These are phyloP conservation scores for Panicum hallii DNA, from an alignment of 202 grass and related monocot species.

Conservation along the genomic window DNA sequence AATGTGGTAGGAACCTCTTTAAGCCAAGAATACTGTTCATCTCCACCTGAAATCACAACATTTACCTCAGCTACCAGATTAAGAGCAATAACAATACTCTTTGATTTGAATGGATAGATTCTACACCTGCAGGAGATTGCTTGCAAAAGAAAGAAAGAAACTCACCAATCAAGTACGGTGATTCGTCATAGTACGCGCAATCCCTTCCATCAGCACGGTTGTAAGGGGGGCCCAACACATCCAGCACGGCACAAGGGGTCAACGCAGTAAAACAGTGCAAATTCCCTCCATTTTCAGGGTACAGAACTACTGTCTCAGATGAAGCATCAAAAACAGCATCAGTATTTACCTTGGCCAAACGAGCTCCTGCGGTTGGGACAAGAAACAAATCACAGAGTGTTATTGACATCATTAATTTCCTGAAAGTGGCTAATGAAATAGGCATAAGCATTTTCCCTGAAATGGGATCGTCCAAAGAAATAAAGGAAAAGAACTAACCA, in stretches of 20 bases:
- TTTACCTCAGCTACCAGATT: not conserved
- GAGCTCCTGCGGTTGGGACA: conserved; percentile 44
- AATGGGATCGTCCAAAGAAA: not conserved
- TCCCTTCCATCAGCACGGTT: conserved; percentile 56
- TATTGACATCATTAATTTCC: not conserved
- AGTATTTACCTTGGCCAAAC: conserved; percentile 77
- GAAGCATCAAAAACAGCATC: conserved; percentile 64
- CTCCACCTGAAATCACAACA: conserved; percentile 46
- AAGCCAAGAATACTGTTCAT: conserved; percentile 61
- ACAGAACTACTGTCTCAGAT: conserved; percentile 72
- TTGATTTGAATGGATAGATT: not conserved
- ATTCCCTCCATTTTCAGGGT: conserved; percentile 87
- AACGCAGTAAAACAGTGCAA: conserved; percentile 86
- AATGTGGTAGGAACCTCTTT: conserved; percentile 51
- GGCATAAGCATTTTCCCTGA: not conserved
- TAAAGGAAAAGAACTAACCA: conserved; percentile 18
- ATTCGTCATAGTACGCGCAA: conserved; percentile 76
- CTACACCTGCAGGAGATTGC: not conserved
- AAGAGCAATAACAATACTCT: not conserved
- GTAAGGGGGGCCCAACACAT: conserved; percentile 86
- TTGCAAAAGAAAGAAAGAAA: not conserved
- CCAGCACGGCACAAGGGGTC: conserved; percentile 84
- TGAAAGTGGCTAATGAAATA: not conserved
- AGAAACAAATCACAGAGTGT: not conserved
- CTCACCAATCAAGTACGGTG: conserved; percentile 42